Base-by-base conservation (phyloP, 2,329 filamentous ascomycete genomes). In the Ophidiomyces ophidiicola region DNA sequence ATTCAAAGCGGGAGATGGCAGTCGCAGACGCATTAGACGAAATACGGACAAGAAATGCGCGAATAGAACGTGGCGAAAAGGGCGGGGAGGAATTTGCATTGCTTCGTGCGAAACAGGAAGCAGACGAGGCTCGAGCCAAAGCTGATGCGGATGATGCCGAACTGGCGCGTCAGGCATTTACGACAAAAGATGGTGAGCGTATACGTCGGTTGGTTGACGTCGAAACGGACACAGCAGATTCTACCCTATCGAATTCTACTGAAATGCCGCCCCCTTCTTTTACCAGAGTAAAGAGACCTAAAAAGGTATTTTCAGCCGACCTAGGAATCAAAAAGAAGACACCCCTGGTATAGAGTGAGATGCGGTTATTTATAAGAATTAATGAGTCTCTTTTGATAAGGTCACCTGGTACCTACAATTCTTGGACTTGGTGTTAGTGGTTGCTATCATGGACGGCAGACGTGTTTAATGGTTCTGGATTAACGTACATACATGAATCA, bases 11-110 rank as follows among this genome's bases (percentile, higher is more conserved):
- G 28, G 90, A 98, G 62, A 98, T 98, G 87, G 84, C 82, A 12
- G 84, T 94, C 31, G 90, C 90, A 1, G 90, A 98, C 66, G 88
- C 87, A 5, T 65, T 98, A 40, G 90, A 98, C 59, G 87, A 94
- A 63, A 94, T 98, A 42, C 71, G 88, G 41, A 88, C 83, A 37
- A 69, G 88, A 47, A 98, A 98, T 63, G 90, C 90, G 5, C 71
- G 86, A 46, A 77, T 90, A 35, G 84, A 93, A 59, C 72, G 82
- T 47, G 80, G 79, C 6, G 78, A 84, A 44, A 68, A 75, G 2
- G 78, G 80, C 36, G 74, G 74, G 6, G 68, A 71, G 11, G 72
- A 76, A 6, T 68, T 69, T 3, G 66, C 48, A 61, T 10, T 67
- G 12, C 29, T 30, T 5, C 32, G 28, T 6, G 39, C 75, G 3